Evolutionary conservation across 176 grass and related monocot species (phyloP).

Genomic region (Dendrocalamus sinicus): DNA sequence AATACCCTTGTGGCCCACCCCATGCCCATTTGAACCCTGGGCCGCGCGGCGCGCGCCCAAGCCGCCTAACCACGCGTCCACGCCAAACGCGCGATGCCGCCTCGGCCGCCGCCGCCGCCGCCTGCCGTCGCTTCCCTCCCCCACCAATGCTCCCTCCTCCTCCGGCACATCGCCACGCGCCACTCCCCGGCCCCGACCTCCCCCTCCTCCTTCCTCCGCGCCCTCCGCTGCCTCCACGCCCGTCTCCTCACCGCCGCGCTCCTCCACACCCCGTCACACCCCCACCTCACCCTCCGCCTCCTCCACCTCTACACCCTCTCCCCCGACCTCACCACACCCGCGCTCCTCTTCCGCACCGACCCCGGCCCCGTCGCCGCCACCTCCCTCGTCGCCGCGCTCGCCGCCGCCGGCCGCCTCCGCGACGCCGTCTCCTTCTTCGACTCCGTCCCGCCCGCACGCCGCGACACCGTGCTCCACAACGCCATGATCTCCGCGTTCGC

Average conservation of each 20-base stretch:
- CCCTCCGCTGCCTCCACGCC: constrained; percentile 74
- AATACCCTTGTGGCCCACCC: too few species aligned
- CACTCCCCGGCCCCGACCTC: constrained; percentile 31
- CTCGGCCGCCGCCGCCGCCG: constrained; percentile 11
- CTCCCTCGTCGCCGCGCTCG: constrained; percentile 69
- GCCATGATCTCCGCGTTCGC: constrained; percentile 80
- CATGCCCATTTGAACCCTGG: constrained; percentile 24
- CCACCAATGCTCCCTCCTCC: constrained; percentile 50
- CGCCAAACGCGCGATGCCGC: not conserved
- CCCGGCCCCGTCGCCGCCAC: constrained; percentile 60
- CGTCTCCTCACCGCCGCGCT: constrained; percentile 73
- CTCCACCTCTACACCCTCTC: constrained; percentile 84
- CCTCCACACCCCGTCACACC: constrained; percentile 51
- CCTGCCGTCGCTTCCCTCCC: constrained; percentile 27
- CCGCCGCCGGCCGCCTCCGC: constrained; percentile 58
- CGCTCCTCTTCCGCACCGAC: constrained; percentile 53
- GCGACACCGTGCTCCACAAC: constrained; percentile 89
- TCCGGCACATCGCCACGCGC: constrained; percentile 49
- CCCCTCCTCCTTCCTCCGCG: constrained; percentile 50
- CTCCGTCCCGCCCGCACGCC: constrained; percentile 47
- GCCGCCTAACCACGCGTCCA: not conserved
- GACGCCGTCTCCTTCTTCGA: constrained; percentile 68
- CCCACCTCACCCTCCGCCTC: constrained; percentile 85
- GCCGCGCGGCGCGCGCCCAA: constrained; percentile 21
- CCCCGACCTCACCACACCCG: constrained; percentile 65